Evolutionary conservation across 148 eudicot species (phyloP).

Genomic region (Vaccinium macrocarpon): DNA sequence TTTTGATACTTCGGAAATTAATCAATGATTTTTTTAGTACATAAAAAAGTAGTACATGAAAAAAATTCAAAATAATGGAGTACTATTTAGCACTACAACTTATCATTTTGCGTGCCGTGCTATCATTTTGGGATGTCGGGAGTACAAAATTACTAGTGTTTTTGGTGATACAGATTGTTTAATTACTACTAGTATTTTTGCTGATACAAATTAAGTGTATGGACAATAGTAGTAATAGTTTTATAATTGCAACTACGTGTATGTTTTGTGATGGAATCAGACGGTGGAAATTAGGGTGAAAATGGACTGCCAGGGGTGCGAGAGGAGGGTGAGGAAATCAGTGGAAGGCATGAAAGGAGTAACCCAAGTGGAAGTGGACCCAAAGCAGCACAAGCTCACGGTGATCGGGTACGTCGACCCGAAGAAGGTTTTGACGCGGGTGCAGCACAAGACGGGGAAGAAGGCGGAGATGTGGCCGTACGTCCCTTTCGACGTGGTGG

Average conservation of each 20-base stretch:
- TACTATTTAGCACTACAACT: no score
- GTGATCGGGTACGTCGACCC: slow-evolving; percentile 58
- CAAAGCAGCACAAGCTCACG: slow-evolving; percentile 45
- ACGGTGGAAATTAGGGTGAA: slow-evolving; percentile 59
- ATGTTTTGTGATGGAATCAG: slow-evolving; percentile 17
- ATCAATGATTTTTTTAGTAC: no score
- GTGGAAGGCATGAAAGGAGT: slow-evolving; percentile 70
- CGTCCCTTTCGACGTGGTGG: slow-evolving; percentile 52
- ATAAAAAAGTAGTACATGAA: no score
- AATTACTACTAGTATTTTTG: neutral
- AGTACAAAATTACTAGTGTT: no score
- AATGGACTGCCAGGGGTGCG: slow-evolving; percentile 67
- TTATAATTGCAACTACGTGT: neutral
- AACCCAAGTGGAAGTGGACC: slow-evolving; percentile 37
- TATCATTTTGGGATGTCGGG: no score
- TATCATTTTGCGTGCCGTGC: no score
- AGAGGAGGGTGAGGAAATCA: slow-evolving; percentile 45
- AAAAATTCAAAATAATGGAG: no score
- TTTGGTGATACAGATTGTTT: no score
- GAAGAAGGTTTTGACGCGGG: slow-evolving; percentile 44
- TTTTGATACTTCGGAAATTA: no score
- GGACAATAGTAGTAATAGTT: neutral
- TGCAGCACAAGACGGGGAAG: slow-evolving; percentile 48
- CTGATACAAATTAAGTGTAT: neutral
- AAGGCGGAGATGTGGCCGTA: slow-evolving; percentile 58